Conservation (phyloP, 495 filamentous ascomycete genomes). For the Melanomma pulvis-pyrius region DNA sequence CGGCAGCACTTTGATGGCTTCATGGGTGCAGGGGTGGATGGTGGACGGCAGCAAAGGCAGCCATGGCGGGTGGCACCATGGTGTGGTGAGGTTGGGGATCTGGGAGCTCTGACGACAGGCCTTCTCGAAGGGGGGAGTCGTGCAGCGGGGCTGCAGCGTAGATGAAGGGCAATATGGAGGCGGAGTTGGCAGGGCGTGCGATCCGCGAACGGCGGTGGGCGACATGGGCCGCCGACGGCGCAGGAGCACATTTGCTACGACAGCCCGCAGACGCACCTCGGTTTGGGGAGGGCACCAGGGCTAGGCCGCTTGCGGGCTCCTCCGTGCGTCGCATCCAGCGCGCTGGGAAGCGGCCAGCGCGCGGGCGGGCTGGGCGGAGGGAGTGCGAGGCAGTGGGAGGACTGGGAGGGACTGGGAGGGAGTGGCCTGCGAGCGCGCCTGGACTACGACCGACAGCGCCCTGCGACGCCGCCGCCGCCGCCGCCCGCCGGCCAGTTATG, state of each 20-base stretch:
- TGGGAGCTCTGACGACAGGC: neutral
- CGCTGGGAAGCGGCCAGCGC: neutral
- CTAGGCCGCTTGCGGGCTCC: neutral
- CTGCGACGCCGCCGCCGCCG: too few species aligned
- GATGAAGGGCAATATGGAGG: slow-evolving; percentile 29
- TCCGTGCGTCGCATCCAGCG: neutral
- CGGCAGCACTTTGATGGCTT: neutral
- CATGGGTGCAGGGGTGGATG: neutral
- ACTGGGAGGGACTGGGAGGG: neutral
- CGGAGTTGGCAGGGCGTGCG: slow-evolving; percentile 19
- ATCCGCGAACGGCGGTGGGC: slow-evolving; percentile 6
- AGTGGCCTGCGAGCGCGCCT: neutral
- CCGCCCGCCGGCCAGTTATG: neutral
- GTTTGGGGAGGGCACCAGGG: neutral
- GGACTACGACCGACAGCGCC: too few species aligned
- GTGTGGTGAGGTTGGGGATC: neutral
- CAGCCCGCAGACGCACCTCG: neutral
- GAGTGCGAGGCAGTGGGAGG: too few species aligned
- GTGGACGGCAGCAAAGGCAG: neutral
- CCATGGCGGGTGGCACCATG: neutral
- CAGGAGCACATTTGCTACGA: neutral
- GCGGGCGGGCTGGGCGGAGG: too few species aligned
- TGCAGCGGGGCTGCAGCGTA: slow-evolving; percentile 14
- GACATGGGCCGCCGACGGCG: neutral
- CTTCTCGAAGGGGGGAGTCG: slow-evolving; percentile 7